These are phyloP conservation scores for Daldinia concentrica DNA, from an alignment of 495 filamentous ascomycete genomes.

Conservation along the genomic window DNA sequence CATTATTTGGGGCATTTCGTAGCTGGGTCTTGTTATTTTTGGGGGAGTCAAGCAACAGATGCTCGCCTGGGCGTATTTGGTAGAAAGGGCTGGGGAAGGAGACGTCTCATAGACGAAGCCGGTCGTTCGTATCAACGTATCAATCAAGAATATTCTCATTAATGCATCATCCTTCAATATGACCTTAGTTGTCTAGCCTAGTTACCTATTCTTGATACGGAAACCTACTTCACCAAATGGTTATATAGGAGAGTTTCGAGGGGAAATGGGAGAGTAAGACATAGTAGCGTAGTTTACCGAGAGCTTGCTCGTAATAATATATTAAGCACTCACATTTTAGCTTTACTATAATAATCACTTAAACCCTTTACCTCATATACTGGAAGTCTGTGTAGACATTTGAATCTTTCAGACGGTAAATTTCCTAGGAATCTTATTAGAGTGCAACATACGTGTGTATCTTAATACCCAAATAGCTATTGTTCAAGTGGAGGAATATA, in stretches of 20 bases:
- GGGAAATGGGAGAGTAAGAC: too few relatives aligned
- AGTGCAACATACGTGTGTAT: background rate
- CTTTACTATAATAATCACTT: too few relatives aligned
- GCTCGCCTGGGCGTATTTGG: conserved; percentile 10
- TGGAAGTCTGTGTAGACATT: too few relatives aligned
- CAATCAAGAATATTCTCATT: conserved; percentile 9
- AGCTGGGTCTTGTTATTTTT: conserved; percentile 14
- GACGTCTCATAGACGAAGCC: conserved; percentile 35
- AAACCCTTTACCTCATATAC: too few relatives aligned
- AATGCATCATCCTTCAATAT: conserved; percentile 1
- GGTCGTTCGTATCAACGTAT: conserved; percentile 29
- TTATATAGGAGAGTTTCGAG: too few relatives aligned
- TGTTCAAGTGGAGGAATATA: background rate
- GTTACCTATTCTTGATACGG: too few relatives aligned
- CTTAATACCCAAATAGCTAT: background rate
- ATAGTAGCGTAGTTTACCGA: too few relatives aligned
- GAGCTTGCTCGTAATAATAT: too few relatives aligned
- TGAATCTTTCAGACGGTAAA: background rate
- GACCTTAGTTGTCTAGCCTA: background rate
- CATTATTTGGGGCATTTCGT: conserved; percentile 7
- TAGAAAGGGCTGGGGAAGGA: conserved; percentile 26
- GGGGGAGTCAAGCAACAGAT: conserved; percentile 7
- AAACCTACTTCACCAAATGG: too few relatives aligned
- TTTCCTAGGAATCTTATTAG: background rate
- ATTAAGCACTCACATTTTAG: too few relatives aligned